Conservation (phyloP, 1,284 basidiomycete species). For the Tilletia walkeri region DNA sequence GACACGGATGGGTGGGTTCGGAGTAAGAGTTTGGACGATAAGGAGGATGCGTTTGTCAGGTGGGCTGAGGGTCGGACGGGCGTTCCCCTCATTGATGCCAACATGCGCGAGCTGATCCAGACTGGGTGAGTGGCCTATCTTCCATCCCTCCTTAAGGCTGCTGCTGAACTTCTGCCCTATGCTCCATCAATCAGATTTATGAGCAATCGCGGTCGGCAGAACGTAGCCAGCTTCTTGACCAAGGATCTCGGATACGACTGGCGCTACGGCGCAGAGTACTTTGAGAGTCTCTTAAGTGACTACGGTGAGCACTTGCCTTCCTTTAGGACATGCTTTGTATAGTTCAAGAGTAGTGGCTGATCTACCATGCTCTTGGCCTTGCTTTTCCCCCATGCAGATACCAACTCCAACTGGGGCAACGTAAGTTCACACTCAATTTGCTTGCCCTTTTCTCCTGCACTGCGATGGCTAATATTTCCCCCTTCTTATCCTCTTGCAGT, state of each 20-base stretch:
- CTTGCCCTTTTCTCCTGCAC: too few species aligned
- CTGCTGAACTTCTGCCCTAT: neutral
- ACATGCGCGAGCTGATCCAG: conserved; percentile 43
- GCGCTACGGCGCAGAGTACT: conserved; percentile 42
- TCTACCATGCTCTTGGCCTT: neutral
- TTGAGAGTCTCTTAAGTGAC: conserved; percentile 41
- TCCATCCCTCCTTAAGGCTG: neutral
- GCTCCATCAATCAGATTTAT: conserved; percentile 57
- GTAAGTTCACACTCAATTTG: neutral
- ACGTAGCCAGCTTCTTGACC: conserved; percentile 42
- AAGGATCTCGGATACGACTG: conserved; percentile 48
- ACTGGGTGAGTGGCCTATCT: conserved; percentile 30
- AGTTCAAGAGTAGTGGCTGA: conserved; percentile 1
- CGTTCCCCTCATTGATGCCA: conserved; percentile 48
- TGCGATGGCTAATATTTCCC: neutral
- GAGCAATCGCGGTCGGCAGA: conserved; percentile 58
- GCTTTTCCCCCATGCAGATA: neutral
- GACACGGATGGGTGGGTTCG: conserved; percentile 38
- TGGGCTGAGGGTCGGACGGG: conserved; percentile 38
- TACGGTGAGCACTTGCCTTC: conserved; percentile 32
- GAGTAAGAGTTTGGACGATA: conserved; percentile 23
- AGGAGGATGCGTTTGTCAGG: conserved; percentile 35
- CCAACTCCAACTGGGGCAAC: conserved; percentile 18
- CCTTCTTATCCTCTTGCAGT: neutral
- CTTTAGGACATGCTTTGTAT: neutral